A percentile compares a stretch with the other conserved stretches of the same genome.
Conservation (phyloP, 768 basidiomycete species). For the Phanerochaete carnosa region DNA sequence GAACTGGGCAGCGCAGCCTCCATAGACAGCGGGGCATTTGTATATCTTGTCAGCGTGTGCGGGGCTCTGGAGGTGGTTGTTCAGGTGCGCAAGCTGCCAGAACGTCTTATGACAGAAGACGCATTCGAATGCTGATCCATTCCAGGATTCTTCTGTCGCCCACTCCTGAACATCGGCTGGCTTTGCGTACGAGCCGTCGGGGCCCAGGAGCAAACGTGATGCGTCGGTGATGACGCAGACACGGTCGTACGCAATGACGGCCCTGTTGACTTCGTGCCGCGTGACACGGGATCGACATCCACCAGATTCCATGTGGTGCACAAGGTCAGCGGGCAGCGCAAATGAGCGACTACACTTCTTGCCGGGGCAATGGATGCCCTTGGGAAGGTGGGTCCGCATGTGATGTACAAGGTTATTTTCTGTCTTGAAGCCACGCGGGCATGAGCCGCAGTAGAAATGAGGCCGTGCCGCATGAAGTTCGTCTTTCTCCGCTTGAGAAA, state of each 20-base stretch:
- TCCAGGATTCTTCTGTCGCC: slow-evolving; percentile 38
- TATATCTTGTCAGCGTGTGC: slow-evolving; percentile 52
- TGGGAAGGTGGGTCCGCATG: slow-evolving; percentile 42
- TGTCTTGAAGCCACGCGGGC: slow-evolving; percentile 41
- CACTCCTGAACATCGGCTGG: slow-evolving; percentile 17
- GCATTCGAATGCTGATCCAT: slow-evolving; percentile 50
- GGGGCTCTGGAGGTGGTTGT: slow-evolving; percentile 65
- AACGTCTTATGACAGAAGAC: slow-evolving; percentile 46
- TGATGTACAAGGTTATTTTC: slow-evolving; percentile 43
- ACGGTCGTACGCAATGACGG: slow-evolving; percentile 41
- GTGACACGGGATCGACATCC: slow-evolving; percentile 47
- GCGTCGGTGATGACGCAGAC: slow-evolving; percentile 55
- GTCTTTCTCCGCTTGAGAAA: background rate
- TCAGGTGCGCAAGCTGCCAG: slow-evolving; percentile 40
- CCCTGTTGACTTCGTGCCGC: slow-evolving; percentile 36
- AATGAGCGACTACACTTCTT: slow-evolving; percentile 45
- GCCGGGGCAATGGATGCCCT: slow-evolving; percentile 34
- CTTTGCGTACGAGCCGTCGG: slow-evolving; percentile 7
- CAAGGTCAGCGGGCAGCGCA: slow-evolving; percentile 49
- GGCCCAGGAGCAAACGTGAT: slow-evolving; percentile 42
- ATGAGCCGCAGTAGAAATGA: slow-evolving; percentile 41
- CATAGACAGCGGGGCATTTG: slow-evolving; percentile 42
- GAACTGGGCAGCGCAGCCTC: slow-evolving; percentile 41
- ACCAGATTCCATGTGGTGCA: slow-evolving; percentile 64
- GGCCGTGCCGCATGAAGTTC: slow-evolving; percentile 28